These are phyloP conservation scores for Amoebophrya sp. DNA, from an alignment of 169 alveolate genomes.

Conservation along the genomic window DNA sequence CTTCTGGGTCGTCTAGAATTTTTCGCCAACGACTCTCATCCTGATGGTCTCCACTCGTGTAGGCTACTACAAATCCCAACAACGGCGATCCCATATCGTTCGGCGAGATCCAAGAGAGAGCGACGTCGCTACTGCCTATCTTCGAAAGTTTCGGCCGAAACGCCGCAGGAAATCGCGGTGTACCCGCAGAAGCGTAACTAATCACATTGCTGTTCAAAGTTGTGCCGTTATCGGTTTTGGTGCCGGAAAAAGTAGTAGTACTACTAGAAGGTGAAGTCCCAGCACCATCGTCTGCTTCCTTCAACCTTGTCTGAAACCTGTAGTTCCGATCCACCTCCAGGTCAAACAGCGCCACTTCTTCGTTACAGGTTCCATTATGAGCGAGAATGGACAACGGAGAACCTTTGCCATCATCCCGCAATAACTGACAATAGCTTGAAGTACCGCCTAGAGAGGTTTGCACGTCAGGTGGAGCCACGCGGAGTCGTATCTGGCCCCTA, in stretches of 20 bases:
- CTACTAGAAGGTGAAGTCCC: no score
- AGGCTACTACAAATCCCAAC: background rate
- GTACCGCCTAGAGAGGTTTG: background rate
- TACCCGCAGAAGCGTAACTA: background rate
- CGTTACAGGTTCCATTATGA: background rate
- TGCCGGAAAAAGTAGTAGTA: no score
- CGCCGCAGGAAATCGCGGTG: background rate
- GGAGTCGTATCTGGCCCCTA: background rate
- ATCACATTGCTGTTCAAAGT: background rate
- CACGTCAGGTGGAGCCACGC: no score
- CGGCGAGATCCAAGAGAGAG: background rate
- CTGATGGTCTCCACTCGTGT: background rate
- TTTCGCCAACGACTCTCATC: background rate
- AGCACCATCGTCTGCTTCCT: background rate
- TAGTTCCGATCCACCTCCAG: background rate
- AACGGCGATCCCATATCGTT: background rate
- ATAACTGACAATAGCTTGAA: background rate
- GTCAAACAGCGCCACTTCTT: background rate
- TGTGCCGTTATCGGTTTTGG: background rate
- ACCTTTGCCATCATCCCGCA: background rate
- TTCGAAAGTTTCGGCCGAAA: background rate
- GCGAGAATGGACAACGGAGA: background rate
- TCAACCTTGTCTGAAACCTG: background rate
- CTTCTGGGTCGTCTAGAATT: background rate
- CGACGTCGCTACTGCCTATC: background rate